A percentile compares a stretch with the other conserved stretches of the same genome.
Conservation (phyloP, 805 yeast species). For the Citeromyces matritensis region DNA sequence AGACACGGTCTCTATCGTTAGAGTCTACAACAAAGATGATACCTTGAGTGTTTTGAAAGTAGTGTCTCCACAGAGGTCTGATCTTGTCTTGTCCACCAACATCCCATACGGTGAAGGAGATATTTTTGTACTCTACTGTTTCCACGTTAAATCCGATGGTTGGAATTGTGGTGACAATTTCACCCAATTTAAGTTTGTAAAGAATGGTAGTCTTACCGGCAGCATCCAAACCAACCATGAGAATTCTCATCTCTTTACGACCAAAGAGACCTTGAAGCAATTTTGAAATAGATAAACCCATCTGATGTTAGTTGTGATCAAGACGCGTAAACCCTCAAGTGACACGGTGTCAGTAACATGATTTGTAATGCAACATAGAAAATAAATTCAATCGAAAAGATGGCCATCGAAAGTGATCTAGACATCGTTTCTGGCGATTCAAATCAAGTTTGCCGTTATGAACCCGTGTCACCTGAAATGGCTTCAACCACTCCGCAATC, state of each 20-base stretch:
- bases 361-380: neutral
- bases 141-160: slow-evolving; percentile 96
- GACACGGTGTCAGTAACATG: neutral
- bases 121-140: slow-evolving; percentile 94
- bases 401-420: no score
- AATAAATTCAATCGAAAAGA: no score
- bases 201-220: slow-evolving; percentile 97
- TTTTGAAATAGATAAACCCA: slow-evolving; percentile 95
- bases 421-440: no score
- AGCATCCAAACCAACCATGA: slow-evolving; percentile 97
- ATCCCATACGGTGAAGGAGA: slow-evolving; percentile 96
- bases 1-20: slow-evolving; percentile 93
- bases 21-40: slow-evolving; percentile 96
- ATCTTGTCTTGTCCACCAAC: slow-evolving; percentile 99
- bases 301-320: slow-evolving; percentile 18
- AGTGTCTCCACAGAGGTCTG: slow-evolving; percentile 98
- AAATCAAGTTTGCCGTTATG: no score
- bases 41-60: slow-evolving; percentile 97
- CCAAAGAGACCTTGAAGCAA: slow-evolving; percentile 91
- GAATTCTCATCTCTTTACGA: slow-evolving; percentile 94
- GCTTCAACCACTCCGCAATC: no score
- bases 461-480: no score
- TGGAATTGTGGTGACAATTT: slow-evolving; percentile 92
- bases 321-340: neutral
- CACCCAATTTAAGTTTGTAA: slow-evolving; percentile 89